Evolutionary conservation across 2,329 filamentous ascomycete genomes (phyloP), one percentile per base, ranked within the genome.

Genomic region (Scedosporium dehoogii): DNA sequence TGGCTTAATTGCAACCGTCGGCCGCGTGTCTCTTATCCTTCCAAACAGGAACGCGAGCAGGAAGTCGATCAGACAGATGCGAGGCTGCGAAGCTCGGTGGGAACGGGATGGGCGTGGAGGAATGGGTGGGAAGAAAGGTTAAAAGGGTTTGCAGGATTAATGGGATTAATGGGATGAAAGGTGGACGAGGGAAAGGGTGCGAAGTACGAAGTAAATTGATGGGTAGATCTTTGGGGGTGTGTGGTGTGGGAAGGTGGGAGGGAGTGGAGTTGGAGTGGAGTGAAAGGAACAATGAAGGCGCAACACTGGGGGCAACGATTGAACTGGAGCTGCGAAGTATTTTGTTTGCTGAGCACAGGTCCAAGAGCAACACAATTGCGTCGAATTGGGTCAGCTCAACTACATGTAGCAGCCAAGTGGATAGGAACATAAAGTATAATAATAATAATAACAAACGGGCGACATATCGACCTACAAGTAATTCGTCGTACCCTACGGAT

Each of bases 41-140:
- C 21, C 23, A 55, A 27, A 23, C 18, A 55, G 23, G 21, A 55
- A 14, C 12, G 23, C 12, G 51, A 25, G 51, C 18, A 55, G 23
- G 25, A 16, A 44, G 59, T 53, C 58, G 58, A 60, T 53, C 59
- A 60, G 42, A 41, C 59, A 51, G 44, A 60, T 53, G 44, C 59
- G 42, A 60, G 44, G 59, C 59, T 51, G 23, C 38, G 44, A 38
- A 44, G 33, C 25, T 51, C 59, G n/a, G 27, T 60, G 10, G 51
- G 51, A 27, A 55, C 51, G 51, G 51, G 51, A 55, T 23, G 25
- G 25, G 44, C 25, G 59, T 29, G 29, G 59, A 42, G 44, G 25
- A 33, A 51, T 23, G 51, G 23, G 51, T 55, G 51, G 51, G 23
- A 55, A 14, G 51, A 23, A 23, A 55, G 21, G 16, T 48, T n/a